Evolutionary conservation across 1,139 yeast genomes (phyloP), one percentile per base, ranked within the genome.

Genomic region (Ogataea hybrid): DNA sequence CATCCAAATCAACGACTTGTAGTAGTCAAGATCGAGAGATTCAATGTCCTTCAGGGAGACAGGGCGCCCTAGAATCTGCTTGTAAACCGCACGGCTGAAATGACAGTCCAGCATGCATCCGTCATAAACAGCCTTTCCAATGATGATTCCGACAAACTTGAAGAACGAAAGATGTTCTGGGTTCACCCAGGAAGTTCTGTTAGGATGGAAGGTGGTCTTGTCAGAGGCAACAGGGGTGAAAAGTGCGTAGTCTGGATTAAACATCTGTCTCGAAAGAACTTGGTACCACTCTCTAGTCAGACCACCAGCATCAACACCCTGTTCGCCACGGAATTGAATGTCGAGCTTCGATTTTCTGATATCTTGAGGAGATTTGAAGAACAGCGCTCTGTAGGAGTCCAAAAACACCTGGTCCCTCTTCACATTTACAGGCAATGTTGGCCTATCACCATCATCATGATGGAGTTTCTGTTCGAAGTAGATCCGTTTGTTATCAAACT

Each of bases 301-400:
- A 39, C 99, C 99, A 54, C 99, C 99, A 3, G 97, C 98, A 71
- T 94, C 99, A 38, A 92, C 87, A 53, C 98, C 99, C 45, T 86
- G 85, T 62, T 94, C 99, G 4, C 96, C 96, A 53, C 82, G 84
- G 68, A 94, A 94, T 25, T 75, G 76, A 33, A 94, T 81, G 42
- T 85, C 92, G 52, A 92, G 69, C 50, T 84, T 81, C 4, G 92
- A 77, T 41, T 78, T 74, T 55, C 82, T 79, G 59, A 90, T 80
- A 47, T 86, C 95, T 11, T 82, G 86, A 28, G 80, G 77, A 1
- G 86, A 69, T 57, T 88, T 89, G 71, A 84, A 89, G 59, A 88
- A 88, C 36, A 92, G 66, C 0, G 94, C 74, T 42, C 95, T 71
- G 66, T 87, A 92, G 5, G 97, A 87, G 57, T 92, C 98, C 59